A percentile compares a stretch with the other conserved stretches of the same genome.
Evolutionary conservation across 1,284 basidiomycete genomes (phyloP).

Genomic region (Pisolithus thermaeus): DNA sequence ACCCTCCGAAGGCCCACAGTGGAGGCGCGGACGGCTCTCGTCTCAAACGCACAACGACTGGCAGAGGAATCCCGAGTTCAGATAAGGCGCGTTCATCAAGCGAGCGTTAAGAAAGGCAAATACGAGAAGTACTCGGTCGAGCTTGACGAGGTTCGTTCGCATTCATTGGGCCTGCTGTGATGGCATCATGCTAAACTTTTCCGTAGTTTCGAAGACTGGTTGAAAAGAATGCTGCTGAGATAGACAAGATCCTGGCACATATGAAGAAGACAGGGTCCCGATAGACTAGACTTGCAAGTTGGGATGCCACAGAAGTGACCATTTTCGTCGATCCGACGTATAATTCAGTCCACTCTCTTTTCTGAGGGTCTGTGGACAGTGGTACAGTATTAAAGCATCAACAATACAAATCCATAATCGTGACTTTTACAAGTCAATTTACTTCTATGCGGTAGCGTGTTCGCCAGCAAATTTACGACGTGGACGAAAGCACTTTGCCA

Average conservation of each 20-base stretch:
- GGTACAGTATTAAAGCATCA: too few species aligned
- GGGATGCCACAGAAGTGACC: background rate
- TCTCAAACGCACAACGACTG: conserved; percentile 45
- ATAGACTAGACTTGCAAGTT: conserved; percentile 9
- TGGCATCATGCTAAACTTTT: background rate
- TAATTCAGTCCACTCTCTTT: too few species aligned
- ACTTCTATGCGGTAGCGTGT: too few species aligned
- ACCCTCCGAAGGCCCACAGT: conserved; percentile 56
- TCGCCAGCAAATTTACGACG: too few species aligned
- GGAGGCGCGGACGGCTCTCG: conserved; percentile 55
- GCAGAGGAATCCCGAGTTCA: conserved; percentile 73
- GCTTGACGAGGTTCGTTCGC: conserved; percentile 48
- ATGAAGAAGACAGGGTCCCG: conserved; percentile 53
- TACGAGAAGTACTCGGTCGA: conserved; percentile 63
- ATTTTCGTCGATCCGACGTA: too few species aligned
- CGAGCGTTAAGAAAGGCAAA: conserved; percentile 62
- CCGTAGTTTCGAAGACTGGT: conserved; percentile 65
- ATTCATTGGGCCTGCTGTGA: background rate
- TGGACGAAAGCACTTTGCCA: too few species aligned
- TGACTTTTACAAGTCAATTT: too few species aligned
- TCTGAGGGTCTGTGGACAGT: too few species aligned
- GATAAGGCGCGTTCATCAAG: conserved; percentile 60
- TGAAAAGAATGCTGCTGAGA: conserved; percentile 53
- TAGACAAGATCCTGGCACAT: conserved; percentile 58
- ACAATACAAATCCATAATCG: too few species aligned